These are phyloP conservation scores for Fusarium sp. DNA, from an alignment of 2,329 filamentous ascomycete genomes.

Conservation along the genomic window DNA sequence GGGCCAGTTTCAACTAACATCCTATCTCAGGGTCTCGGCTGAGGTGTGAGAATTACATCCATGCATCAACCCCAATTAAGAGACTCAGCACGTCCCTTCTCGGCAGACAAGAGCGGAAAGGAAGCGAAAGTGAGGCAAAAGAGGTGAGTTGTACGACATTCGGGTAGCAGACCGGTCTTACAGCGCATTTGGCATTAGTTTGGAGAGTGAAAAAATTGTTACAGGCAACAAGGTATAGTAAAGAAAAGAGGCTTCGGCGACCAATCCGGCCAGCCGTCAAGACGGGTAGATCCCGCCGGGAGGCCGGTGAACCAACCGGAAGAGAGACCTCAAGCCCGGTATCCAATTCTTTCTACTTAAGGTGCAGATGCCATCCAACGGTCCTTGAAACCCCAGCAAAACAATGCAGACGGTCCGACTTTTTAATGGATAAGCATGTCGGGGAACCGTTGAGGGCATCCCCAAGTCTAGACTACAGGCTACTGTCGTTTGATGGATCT, in stretches of 20 bases:
- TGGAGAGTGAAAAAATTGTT: not conserved
- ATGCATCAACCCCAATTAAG: slow-evolving; percentile 10
- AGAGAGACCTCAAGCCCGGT: slow-evolving; percentile 7
- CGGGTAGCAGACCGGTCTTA: slow-evolving; percentile 2
- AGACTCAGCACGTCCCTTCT: slow-evolving; percentile 5
- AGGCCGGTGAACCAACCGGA: slow-evolving; percentile 27
- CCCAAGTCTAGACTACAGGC: not conserved
- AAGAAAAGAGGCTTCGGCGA: slow-evolving; percentile 14
- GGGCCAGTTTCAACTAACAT: slow-evolving; percentile 15
- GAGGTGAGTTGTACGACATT: slow-evolving; percentile 4
- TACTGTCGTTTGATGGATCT: slow-evolving; percentile 22
- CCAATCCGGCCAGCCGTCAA: slow-evolving; percentile 27
- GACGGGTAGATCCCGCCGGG: slow-evolving; percentile 34
- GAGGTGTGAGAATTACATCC: not conserved
- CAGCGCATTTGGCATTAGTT: slow-evolving; percentile 3
- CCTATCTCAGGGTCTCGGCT: slow-evolving; percentile 16
- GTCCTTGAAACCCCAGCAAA: slow-evolving; percentile 26
- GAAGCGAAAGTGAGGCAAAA: slow-evolving; percentile 7
- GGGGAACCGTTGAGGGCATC: slow-evolving; percentile 6
- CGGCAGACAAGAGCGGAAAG: not conserved
- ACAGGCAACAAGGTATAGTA: not conserved
- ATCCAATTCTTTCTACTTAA: slow-evolving; percentile 13
- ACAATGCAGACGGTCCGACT: slow-evolving; percentile 27
- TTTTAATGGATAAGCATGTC: slow-evolving; percentile 3
- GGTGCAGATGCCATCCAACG: slow-evolving; percentile 20